Percentiles rank a stretch among this genome's conserved stretches.
These are phyloP conservation scores for Euphrasia confusa DNA, from an alignment of 257 asterid species.

Conservation along the genomic window DNA sequence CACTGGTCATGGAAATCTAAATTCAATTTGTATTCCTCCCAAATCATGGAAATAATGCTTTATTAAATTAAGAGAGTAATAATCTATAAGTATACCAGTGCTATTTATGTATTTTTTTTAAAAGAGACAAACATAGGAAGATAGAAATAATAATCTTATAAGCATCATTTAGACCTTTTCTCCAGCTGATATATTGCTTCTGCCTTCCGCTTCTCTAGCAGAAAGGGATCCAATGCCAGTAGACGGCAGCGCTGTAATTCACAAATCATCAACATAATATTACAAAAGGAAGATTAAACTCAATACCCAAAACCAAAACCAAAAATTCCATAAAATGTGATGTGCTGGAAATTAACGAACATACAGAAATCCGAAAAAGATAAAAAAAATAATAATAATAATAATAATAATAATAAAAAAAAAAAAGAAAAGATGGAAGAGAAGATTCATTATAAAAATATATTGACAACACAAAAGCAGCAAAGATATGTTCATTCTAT, in stretches of 20 bases:
- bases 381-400: too few relatives aligned
- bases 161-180: slow-evolving; percentile 60
- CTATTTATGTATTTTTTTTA: not conserved
- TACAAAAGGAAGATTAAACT: not conserved
- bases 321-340: slow-evolving; percentile 12
- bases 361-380: not conserved
- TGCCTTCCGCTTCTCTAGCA: slow-evolving; percentile 96
- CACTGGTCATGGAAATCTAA: slow-evolving; percentile 22
- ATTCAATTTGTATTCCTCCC: slow-evolving; percentile 13
- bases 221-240: slow-evolving; percentile 93
- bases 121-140: slow-evolving; percentile 5
- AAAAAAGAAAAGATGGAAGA: not conserved
- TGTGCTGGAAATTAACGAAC: not conserved
- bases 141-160: slow-evolving; percentile 6
- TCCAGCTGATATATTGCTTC: slow-evolving; percentile 75
- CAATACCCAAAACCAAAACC: slow-evolving; percentile 7
- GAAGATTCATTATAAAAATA: not conserved
- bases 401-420: too few relatives aligned
- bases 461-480: not conserved
- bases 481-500: not conserved
- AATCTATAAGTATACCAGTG: not conserved
- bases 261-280: slow-evolving; percentile 23
- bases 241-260: slow-evolving; percentile 72
- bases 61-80: slow-evolving; percentile 2
- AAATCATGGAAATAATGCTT: not conserved